phyloP scores from a whole-genome alignment of 352 stramenopile genomes.

The Globisporangium iwayamae region DNA sequence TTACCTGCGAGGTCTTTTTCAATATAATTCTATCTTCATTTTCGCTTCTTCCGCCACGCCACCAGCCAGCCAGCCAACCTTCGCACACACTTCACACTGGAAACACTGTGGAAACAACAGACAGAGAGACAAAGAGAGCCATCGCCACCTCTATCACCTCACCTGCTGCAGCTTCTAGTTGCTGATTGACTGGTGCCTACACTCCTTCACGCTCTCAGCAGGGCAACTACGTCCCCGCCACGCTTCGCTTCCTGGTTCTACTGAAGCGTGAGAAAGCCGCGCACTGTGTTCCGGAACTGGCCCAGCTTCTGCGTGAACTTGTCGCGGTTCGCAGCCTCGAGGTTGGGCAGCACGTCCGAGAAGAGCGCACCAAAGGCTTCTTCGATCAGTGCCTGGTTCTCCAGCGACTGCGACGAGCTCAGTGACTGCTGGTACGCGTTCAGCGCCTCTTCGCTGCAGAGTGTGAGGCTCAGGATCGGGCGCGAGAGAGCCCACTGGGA shows the following conservation, averaged over 20 bases:
- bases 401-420: constrained; percentile 88
- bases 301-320: constrained; percentile 97
- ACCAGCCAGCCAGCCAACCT: background rate
- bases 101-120: background rate
- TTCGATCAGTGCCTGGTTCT: constrained; percentile 93
- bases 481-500: constrained; percentile 98
- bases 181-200: background rate
- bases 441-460: constrained; percentile 92
- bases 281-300: constrained; percentile 94
- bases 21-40: constrained; percentile 17
- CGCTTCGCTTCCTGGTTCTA: constrained; percentile 25
- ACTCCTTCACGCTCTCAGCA: background rate
- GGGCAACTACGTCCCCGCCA: background rate
- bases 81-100: background rate
- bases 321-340: constrained; percentile 97
- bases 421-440: constrained; percentile 95
- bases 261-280: constrained; percentile 92
- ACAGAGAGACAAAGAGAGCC: background rate
- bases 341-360: constrained; percentile 91
- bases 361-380: constrained; percentile 97
- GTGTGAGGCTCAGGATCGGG: constrained; percentile 96
- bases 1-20: constrained; percentile 4
- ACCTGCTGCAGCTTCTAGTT: background rate
- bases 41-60: background rate
- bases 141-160: background rate